Base-by-base conservation (phyloP, 2,329 filamentous ascomycete species). In the Hypoxylon rubiginosum region DNA sequence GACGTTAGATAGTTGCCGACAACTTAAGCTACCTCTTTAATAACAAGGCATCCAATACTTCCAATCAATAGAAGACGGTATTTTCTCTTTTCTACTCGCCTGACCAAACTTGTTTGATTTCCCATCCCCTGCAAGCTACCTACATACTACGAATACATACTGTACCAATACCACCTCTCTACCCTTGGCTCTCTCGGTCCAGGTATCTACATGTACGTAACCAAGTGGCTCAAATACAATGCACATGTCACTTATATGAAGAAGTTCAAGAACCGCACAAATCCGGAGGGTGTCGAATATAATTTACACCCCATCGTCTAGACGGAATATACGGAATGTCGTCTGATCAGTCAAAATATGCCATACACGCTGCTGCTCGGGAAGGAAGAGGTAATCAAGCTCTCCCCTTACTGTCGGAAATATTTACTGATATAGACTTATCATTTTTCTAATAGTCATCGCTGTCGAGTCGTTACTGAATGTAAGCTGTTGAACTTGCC, bases 311-410 rank as follows among this genome's bases (percentile, higher is more conserved):
- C 13, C 9, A 11, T 34, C 32, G 15, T 19, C 39, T 9, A 19
- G n/a, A 48, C 43, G 10, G 10, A 26, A 26, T 17, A 7, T 7
- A 49, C 46, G 24, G 13, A 7, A 78, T 79, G 75, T 76, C 78
- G 55, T 75, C 79, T 4, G 77, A 83, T 19, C 72, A 79, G 48
- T 83, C 89, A 55, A 93, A 91, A 73, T 97, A 90, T 73, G 91
- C 93, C 28, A 90, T 97, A 46, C 95, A 98, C 76, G 92, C 92
- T 71, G 95, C 95, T 45, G 91, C 91, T 67, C 88, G 94, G 61
- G 93, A 97, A 78, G 94, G 94, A 45, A 91, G 89, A 83, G 86
- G 94, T 97, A 85, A 77, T 85, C 72, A 24, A 32, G 15, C 21
- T 24, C 41, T 13, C n/a, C 9, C 21, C 43, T 10, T 15, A 11